Base-by-base conservation (phyloP, 306 rosid species). In the Citrullus colocynthis region DNA sequence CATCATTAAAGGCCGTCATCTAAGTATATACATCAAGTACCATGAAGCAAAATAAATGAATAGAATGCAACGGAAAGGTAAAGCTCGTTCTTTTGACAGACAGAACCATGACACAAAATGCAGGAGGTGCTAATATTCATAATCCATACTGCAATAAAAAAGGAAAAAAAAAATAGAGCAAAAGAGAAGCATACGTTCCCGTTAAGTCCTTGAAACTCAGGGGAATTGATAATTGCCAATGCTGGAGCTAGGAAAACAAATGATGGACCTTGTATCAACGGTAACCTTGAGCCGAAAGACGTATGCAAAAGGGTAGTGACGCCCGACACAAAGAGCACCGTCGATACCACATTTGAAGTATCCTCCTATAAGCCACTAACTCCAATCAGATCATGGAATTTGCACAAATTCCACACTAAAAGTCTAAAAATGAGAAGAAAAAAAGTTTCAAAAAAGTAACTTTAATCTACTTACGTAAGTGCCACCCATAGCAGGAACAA, bases 401-500 rank as follows among this genome's bases (percentile, higher is more conserved):
- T 44, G 58, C 34, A 78, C 41, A 80, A 76, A 77, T 74, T 76
- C 13, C 52, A 77, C 21, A 16, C 63, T 3, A 60, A 28, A 60
- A 28, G 36, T 60, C 55, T 58, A 41, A 67, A 37, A 2, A 67
- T 0, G 59, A 11, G 12, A 11, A 24, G 3, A 12, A 32, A 48
- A 52, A 48, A 52, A 52, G 39, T 62, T 51, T 9, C 28, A 77
- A 66, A 73, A 5, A 9, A 9, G 36, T 45, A 24, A 37, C 1
- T 58, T 24, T 21, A 71, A 78, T 70, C 17, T 78, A 89, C 99
- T 92, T 87, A 96, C 99, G 41, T 88, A 82, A 85, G 87, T 83
- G 77, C 99, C 99, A 83, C 99, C 99, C 99, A 96, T 96, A n/a
- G 99, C 98, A 12, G 99, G 98, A 82, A 89, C 99, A 36, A 92